These are phyloP conservation scores for Penicillium psychrosexuale DNA, from an alignment of 2,329 filamentous ascomycete genomes.

Conservation along the genomic window DNA sequence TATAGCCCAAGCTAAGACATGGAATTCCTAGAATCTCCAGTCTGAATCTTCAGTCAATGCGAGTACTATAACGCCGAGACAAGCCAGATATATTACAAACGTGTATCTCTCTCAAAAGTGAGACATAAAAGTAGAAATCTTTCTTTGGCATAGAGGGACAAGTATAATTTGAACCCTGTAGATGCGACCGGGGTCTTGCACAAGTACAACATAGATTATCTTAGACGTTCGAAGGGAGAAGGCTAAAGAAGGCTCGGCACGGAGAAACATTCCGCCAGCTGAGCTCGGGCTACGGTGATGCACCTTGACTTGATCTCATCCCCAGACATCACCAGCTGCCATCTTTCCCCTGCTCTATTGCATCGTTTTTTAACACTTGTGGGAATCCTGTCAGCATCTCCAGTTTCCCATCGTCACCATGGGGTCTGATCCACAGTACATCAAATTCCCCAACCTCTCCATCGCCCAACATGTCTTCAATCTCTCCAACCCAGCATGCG, in stretches of 20 bases:
- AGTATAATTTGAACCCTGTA: not conserved
- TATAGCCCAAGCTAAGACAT: not conserved
- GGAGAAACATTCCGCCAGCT: conserved; percentile 38
- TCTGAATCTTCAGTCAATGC: not conserved
- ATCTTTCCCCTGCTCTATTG: conserved; percentile 6
- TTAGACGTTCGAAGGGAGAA: not conserved
- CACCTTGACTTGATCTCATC: conserved; percentile 19
- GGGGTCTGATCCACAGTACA: conserved; percentile 63
- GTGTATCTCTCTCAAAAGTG: no score
- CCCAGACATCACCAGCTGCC: conserved; percentile 17
- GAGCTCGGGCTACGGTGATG: conserved; percentile 29
- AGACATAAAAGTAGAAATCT: not conserved
- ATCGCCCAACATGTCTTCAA: conserved; percentile 67
- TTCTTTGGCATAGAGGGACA: not conserved
- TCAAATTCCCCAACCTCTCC: conserved; percentile 61
- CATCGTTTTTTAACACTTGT: not conserved
- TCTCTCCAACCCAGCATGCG: conserved; percentile 59
- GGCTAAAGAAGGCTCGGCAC: conserved; percentile 9
- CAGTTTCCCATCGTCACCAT: conserved; percentile 44
- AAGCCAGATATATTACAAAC: not conserved
- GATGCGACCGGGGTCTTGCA: not conserved
- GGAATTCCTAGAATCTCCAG: not conserved
- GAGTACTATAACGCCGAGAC: not conserved
- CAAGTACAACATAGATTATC: not conserved
- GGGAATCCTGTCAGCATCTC: not conserved